Evolutionary conservation across 2,329 filamentous ascomycete species (phyloP), one percentile per base, ranked within the genome.

Genomic region (Calonectria honghensis): DNA sequence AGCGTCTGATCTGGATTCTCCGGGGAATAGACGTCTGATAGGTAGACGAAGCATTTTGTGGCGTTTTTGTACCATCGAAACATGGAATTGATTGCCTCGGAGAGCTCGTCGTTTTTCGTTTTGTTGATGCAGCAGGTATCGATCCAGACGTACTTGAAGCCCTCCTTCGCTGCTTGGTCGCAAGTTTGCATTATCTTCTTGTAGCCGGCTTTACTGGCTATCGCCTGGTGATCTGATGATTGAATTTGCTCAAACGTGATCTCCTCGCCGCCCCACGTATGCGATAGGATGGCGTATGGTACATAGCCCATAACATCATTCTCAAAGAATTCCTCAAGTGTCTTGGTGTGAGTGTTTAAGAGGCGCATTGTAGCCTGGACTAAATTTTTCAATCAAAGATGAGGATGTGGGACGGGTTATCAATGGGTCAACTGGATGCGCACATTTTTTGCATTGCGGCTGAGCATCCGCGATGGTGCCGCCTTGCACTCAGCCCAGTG

Each of bases 121-220:
- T 78, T 76, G 70, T 81, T 78, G 72, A 81, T 77, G 61, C 78
- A 80, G 61, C 75, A 77, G 1, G 57, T 64, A 18, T 70, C 68
- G 24, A 64, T 31, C 51, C 24, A 52, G 14, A 52, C 27, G 18
- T 29, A 29, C 6, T 18, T 3, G 16, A 52, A 52, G 13, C 51
- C 51, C 6, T 52, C 27, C 16, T 31, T 31, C 1, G 51, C 51
- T 18, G 51, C 27, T 6, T 29, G 24, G 1, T 9, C 13, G 7
- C 51, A 52, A 3, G 51, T 29, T 4, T 32, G 51, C 5, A 31
- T 4, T 52, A 52, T 52, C 51, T 52, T 29, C 16, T 18, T 16
- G 16, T 52, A 52, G 27, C 51, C 13, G 16, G 51, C 27, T 31
- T 29, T 31, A 3, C 31, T 9, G 0, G 24, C 51, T 9, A 52